Conservation (phyloP, 2,329 filamentous ascomycete genomes). For the Hymenoscyphus repandus region DNA sequence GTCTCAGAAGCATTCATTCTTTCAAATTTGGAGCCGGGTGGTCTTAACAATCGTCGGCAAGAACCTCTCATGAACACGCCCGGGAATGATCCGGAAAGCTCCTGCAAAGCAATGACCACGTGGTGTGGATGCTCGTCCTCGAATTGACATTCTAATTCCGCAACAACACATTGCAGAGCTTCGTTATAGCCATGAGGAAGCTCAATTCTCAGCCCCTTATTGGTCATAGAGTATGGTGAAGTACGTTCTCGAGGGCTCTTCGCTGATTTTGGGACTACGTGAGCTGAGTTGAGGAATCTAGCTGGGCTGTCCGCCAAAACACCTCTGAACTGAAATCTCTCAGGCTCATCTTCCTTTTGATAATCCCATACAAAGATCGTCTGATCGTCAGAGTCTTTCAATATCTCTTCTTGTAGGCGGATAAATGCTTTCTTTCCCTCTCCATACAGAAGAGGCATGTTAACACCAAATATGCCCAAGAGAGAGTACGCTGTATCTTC, state of each 20-base stretch:
- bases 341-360: not conserved
- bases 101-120: not conserved
- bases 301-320: not conserved
- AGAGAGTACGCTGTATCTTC: constrained; percentile 3
- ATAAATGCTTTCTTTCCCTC: constrained; percentile 2
- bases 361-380: constrained; percentile 2
- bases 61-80: not conserved
- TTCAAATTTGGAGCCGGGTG: not conserved
- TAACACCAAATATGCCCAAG: not conserved
- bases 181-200: not conserved
- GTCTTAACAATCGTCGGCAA: not conserved
- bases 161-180: not conserved
- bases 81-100: not conserved
- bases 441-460: constrained; percentile 4
- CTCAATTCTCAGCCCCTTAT: constrained; percentile 3
- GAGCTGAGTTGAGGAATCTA: not conserved
- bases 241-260: not conserved
- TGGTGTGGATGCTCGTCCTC: not conserved
- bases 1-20: not conserved
- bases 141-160: not conserved
- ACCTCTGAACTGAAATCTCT: not conserved
- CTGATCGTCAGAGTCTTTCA: not conserved
- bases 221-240: constrained; percentile 3
- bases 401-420: constrained; percentile 1
- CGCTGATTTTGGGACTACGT: not conserved